These are phyloP conservation scores for Colletotrichum sp. DNA, from an alignment of 2,329 filamentous ascomycete species.

Conservation along the genomic window DNA sequence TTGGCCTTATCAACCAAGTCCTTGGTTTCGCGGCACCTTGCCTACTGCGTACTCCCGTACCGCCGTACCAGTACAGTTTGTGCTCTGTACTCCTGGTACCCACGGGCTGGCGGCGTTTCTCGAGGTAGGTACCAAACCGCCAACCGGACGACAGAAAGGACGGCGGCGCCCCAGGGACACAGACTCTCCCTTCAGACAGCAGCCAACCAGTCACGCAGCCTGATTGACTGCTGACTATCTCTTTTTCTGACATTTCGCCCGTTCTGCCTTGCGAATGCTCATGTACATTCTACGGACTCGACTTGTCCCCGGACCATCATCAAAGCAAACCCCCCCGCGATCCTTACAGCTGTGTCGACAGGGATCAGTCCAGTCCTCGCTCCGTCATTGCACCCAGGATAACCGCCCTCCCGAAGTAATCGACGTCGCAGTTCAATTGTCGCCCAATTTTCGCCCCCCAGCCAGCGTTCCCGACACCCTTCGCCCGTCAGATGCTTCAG, in stretches of 20 bases:
- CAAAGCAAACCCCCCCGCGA: slow-evolving; percentile 12
- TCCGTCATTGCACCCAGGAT: slow-evolving; percentile 19
- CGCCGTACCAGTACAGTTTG: neutral
- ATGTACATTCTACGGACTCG: neutral
- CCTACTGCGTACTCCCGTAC: neutral
- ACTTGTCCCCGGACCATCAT: slow-evolving; percentile 2
- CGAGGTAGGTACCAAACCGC: neutral
- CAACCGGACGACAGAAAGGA: neutral
- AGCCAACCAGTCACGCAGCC: slow-evolving; percentile 1
- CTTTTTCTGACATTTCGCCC: neutral
- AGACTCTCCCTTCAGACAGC: neutral
- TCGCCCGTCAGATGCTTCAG: neutral
- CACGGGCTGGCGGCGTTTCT: neutral
- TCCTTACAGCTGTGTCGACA: slow-evolving; percentile 8
- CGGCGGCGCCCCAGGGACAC: neutral
- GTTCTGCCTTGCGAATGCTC: neutral
- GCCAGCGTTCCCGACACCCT: neutral
- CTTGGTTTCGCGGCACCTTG: slow-evolving; percentile 4
- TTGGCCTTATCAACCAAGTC: slow-evolving; percentile 18
- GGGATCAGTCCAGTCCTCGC: slow-evolving; percentile 12
- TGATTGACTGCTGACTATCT: neutral
- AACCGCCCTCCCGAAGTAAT: neutral
- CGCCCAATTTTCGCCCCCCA: slow-evolving; percentile 8
- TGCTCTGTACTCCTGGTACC: neutral
- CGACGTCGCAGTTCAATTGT: slow-evolving; percentile 7